A percentile compares a stretch with the other conserved stretches of the same genome.
phyloP scores from a whole-genome alignment of 257 asterid genomes.

The Penstemon eatonii region DNA sequence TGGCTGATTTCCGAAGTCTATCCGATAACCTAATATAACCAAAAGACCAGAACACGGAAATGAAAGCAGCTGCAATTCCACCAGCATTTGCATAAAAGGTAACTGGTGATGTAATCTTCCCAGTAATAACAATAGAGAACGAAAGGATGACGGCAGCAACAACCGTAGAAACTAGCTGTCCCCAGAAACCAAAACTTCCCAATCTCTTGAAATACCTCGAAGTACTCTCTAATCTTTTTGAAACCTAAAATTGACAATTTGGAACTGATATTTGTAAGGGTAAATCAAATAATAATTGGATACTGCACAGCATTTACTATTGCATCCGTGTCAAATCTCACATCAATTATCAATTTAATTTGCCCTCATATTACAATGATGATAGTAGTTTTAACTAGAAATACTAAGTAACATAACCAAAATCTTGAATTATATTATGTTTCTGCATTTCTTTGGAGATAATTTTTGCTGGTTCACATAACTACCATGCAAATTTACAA shows the following conservation, averaged over 20 bases:
- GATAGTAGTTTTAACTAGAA: background rate
- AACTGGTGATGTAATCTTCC: conserved; percentile 81
- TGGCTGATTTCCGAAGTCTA: conserved; percentile 75
- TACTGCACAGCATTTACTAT: conserved; percentile 1
- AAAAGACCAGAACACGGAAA: conserved; percentile 95
- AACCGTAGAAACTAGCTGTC: conserved; percentile 79
- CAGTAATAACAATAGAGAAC: conserved; percentile 70
- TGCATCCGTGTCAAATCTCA: background rate
- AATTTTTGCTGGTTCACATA: background rate
- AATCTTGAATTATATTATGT: conserved; percentile 1
- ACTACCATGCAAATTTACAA: conserved; percentile 4
- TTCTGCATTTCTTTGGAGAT: conserved; percentile 13
- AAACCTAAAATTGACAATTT: conserved; percentile 49
- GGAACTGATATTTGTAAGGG: background rate
- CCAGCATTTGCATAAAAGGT: conserved; percentile 91
- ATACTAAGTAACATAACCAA: conserved; percentile 8
- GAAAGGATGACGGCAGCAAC: conserved; percentile 92
- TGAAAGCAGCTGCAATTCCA: conserved; percentile 87
- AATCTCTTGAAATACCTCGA: conserved; percentile 85
- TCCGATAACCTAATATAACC: conserved; percentile 89
- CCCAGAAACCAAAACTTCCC: conserved; percentile 97
- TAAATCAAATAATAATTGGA: conserved; percentile 16
- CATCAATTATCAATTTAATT: background rate
- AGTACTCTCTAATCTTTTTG: conserved; percentile 83
- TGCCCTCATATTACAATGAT: background rate